phyloP scores from a whole-genome alignment of 208 protist species.

The Tritrichomonas musculus region DNA sequence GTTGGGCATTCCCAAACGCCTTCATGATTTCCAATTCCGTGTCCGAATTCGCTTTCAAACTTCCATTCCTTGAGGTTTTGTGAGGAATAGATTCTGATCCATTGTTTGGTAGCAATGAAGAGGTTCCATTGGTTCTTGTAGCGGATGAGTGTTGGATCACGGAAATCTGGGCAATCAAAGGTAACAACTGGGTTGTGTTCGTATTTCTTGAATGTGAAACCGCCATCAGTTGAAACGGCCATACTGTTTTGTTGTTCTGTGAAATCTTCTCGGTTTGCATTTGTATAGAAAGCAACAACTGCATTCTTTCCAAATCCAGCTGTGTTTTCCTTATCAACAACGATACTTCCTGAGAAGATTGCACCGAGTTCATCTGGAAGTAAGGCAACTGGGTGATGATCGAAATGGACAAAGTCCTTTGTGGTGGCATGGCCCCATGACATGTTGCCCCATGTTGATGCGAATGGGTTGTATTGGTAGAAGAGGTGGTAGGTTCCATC shows the following conservation, averaged over 20 bases:
- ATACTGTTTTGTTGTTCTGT: neutral
- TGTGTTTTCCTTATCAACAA: neutral
- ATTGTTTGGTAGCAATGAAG: neutral
- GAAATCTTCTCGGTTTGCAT: neutral
- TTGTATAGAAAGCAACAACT: neutral
- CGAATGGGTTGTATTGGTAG: neutral
- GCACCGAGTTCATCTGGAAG: neutral
- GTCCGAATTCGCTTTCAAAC: neutral
- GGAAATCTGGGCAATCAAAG: neutral
- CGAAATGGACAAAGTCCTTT: neutral
- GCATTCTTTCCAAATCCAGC: neutral
- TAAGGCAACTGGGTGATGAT: neutral
- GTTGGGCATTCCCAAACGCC: neutral
- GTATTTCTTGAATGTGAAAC: neutral
- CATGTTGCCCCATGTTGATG: neutral
- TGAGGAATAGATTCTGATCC: neutral
- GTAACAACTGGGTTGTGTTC: neutral
- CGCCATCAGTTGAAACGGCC: neutral
- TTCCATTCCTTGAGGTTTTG: neutral
- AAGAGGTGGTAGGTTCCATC: neutral
- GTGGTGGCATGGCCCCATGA: neutral
- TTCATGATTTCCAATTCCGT: neutral
- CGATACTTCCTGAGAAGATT: neutral
- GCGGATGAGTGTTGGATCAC: neutral
- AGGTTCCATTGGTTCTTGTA: neutral